Percentiles rank a stretch among this genome's conserved stretches.
Evolutionary conservation across 345 rosid genomes (phyloP).

Genomic region (Citrus sinensis): DNA sequence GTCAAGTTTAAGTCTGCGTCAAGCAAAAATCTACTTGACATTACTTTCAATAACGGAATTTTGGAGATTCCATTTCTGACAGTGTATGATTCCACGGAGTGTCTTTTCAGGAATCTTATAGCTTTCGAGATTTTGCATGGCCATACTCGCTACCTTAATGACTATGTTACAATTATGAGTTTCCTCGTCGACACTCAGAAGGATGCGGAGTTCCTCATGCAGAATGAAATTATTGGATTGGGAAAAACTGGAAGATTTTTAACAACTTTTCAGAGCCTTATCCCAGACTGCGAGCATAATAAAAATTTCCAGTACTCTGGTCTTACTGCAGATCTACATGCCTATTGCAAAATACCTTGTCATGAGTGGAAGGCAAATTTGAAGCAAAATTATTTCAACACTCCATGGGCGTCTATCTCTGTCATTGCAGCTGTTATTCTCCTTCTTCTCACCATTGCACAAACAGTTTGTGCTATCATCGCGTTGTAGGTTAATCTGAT

Average conservation of each 20-base stretch:
- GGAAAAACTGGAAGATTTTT: too few species aligned
- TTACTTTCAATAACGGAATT: neutral
- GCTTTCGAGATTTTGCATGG: neutral
- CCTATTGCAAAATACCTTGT: too few species aligned
- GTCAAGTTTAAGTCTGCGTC: neutral
- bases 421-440: too few species aligned
- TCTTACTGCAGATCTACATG: too few species aligned
- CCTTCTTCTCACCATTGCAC: too few species aligned
- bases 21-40: neutral
- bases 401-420: too few species aligned
- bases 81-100: neutral
- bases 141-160: neutral
- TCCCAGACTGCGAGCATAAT: too few species aligned
- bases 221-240: neutral
- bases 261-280: too few species aligned
- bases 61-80: neutral
- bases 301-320: too few species aligned
- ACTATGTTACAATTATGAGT: constrained; percentile 4
- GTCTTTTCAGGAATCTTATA: neutral
- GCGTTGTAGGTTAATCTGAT: neutral
- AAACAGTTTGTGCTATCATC: neutral
- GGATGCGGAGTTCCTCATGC: constrained; percentile 15
- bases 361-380: neutral
- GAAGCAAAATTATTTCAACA: too few species aligned
- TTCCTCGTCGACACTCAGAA: constrained; percentile 3